Conservation (phyloP, 2,329 filamentous ascomycete species). For the Zopfia rhizophila region DNA sequence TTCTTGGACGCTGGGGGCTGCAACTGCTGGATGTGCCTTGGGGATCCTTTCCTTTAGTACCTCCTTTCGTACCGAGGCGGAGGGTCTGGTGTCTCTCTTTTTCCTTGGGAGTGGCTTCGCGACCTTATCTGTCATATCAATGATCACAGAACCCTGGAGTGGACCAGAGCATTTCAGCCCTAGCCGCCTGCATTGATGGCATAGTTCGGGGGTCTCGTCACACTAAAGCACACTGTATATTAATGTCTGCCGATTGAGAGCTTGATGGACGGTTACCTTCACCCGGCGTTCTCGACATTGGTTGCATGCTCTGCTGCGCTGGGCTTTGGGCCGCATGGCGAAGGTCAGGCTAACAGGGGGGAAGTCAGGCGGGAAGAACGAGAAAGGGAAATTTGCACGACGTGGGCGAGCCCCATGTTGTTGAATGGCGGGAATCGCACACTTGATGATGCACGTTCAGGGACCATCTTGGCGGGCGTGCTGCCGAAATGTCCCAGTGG, state of each 20-base stretch:
- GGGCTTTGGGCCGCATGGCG: slow-evolving; percentile 32
- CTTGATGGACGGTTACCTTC: slow-evolving; percentile 33
- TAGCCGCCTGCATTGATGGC: slow-evolving; percentile 41
- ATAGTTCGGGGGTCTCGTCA: slow-evolving; percentile 43
- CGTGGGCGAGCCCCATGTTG: slow-evolving; percentile 11
- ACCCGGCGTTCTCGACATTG: slow-evolving; percentile 49
- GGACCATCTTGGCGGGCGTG: too few relatives aligned
- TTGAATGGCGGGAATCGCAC: too few relatives aligned
- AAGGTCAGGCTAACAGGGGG: neutral
- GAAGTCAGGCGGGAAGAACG: neutral
- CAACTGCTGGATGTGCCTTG: slow-evolving; percentile 4
- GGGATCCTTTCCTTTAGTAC: slow-evolving; percentile 1
- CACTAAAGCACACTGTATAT: slow-evolving; percentile 30
- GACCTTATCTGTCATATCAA: slow-evolving; percentile 47
- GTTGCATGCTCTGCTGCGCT: slow-evolving; percentile 46
- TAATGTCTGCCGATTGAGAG: neutral
- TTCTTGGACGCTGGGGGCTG: slow-evolving; percentile 6
- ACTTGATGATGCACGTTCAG: too few relatives aligned
- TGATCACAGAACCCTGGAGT: slow-evolving; percentile 44
- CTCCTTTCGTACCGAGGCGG: neutral
- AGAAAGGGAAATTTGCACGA: slow-evolving; percentile 31
- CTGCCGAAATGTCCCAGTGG: too few relatives aligned
- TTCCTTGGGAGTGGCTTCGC: slow-evolving; percentile 38
- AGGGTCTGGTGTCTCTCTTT: slow-evolving; percentile 23
- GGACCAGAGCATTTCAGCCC: slow-evolving; percentile 43